phyloP scores from a whole-genome alignment of 345 rosid species.

The Cardamine occulta region DNA sequence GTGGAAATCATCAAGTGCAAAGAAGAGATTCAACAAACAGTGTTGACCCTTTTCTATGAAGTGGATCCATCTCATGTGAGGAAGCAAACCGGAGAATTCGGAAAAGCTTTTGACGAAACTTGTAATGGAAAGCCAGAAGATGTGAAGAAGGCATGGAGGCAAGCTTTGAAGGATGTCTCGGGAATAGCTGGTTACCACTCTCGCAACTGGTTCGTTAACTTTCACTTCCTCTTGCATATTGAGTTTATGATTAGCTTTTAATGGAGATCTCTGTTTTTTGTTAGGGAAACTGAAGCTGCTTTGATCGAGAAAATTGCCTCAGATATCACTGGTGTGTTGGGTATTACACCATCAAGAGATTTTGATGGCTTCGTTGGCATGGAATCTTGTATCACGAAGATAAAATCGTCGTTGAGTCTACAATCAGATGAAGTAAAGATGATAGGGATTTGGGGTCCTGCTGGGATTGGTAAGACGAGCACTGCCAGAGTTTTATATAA shows the following conservation, averaged over 20 bases:
- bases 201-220: background rate
- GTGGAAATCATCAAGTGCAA: constrained; percentile 5
- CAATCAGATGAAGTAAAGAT: background rate
- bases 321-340: constrained; percentile 7
- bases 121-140: too few species aligned
- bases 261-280: background rate
- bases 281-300: constrained; percentile 16
- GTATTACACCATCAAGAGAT: constrained; percentile 7
- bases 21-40: background rate
- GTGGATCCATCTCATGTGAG: constrained; percentile 30
- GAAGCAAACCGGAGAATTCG: background rate
- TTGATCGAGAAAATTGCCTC: background rate
- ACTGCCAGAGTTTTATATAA: constrained; percentile 17
- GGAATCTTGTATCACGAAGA: background rate
- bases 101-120: background rate
- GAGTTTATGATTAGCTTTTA: background rate
- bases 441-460: constrained; percentile 13
- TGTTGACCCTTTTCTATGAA: constrained; percentile 8
- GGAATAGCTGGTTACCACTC: too few species aligned
- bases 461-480: constrained; percentile 31
- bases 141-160: too few species aligned
- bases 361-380: constrained; percentile 22
- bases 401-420: background rate
- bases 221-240: background rate
- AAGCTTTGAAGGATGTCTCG: too few species aligned